These are phyloP conservation scores for Rutstroemia sp. DNA, from an alignment of 2,329 filamentous ascomycete genomes.

Conservation along the genomic window DNA sequence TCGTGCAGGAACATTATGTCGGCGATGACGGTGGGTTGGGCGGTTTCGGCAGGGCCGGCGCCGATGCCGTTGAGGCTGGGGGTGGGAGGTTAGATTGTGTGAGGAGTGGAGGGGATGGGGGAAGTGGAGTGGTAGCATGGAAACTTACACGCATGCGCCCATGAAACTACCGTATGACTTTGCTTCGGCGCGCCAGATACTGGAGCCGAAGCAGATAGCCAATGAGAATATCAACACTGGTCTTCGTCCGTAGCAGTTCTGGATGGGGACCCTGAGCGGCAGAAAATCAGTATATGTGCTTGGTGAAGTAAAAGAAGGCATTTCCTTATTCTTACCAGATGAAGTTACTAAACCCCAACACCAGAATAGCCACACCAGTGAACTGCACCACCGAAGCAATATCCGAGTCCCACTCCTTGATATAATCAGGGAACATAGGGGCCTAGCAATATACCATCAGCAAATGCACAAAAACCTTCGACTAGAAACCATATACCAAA, in stretches of 20 bases:
- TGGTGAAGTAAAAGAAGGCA: no score
- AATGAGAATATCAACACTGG: constrained; percentile 39
- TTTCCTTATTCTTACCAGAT: constrained; percentile 32
- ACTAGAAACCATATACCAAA: constrained; percentile 21
- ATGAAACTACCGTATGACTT: constrained; percentile 54
- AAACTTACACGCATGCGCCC: constrained; percentile 44
- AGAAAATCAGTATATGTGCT: neutral
- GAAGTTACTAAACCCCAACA: constrained; percentile 44
- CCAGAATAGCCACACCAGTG: constrained; percentile 37
- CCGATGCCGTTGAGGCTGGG: constrained; percentile 49
- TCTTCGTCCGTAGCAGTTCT: constrained; percentile 40
- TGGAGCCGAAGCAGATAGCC: constrained; percentile 37
- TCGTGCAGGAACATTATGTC: constrained; percentile 60
- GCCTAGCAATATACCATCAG: constrained; percentile 12
- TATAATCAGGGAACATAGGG: constrained; percentile 44
- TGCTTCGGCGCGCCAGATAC: constrained; percentile 47
- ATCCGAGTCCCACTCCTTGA: constrained; percentile 45
- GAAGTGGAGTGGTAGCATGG: neutral
- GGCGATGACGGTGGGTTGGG: constrained; percentile 55
- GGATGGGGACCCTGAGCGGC: constrained; percentile 34
- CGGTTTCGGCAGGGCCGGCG: constrained; percentile 54
- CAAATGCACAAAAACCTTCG: neutral
- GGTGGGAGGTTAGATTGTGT: neutral
- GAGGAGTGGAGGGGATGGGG: neutral
- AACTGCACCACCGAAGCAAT: constrained; percentile 43